Base-by-base conservation (phyloP, 2,329 filamentous ascomycete genomes). In the Bretziella fagacearum region DNA sequence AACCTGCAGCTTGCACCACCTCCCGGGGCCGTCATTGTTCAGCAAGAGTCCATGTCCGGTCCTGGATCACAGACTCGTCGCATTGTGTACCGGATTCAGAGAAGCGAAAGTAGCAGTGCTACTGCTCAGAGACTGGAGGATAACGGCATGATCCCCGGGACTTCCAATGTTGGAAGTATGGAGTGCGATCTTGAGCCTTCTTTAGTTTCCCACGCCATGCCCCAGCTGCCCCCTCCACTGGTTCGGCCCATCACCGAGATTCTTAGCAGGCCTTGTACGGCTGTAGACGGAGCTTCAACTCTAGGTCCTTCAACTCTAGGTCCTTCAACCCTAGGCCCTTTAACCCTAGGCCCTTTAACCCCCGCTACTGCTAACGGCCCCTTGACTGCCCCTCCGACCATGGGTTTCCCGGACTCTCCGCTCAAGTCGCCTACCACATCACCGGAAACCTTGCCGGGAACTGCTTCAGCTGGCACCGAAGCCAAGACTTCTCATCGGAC, bases 41-140 rank as follows among this genome's bases (percentile, higher is more conserved):
- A 76, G 52, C 66, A 72, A 50, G 65, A 47, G 26, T 49, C 44
- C 10, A 47, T 44, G 40, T 11, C 45, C 10, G 48, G 51, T 3
- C 42, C 45, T 6, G 30, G 36, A 3, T 44, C 45, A 43, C 48
- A 43, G 53, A 53, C 47, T 56, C 56, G 3, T 52, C 67, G 73
- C 15, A 66, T 78, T 3, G 74, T 79, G 0, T 79, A 79, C 54
- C 68, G 67, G 27, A 68, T 75, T 52, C 71, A 67, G 52, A 71
- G 65, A 51, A 74, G 67, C 55, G 73, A 60, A 55, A 62, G 67
- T 23, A 62, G 59, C 33, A 67, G 56, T 13, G 67, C 63, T 26
- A 62, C 59, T 18, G 60, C 66, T 26, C 58, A 59, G 23, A 53
- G 53, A 1, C 54, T 57, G 30, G 59, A 56, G 8, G 55, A 60